A percentile compares a stretch with the other conserved stretches of the same genome.
These are phyloP conservation scores for Colletotrichum sp. DNA, from an alignment of 2,329 filamentous ascomycete genomes.

Conservation along the genomic window DNA sequence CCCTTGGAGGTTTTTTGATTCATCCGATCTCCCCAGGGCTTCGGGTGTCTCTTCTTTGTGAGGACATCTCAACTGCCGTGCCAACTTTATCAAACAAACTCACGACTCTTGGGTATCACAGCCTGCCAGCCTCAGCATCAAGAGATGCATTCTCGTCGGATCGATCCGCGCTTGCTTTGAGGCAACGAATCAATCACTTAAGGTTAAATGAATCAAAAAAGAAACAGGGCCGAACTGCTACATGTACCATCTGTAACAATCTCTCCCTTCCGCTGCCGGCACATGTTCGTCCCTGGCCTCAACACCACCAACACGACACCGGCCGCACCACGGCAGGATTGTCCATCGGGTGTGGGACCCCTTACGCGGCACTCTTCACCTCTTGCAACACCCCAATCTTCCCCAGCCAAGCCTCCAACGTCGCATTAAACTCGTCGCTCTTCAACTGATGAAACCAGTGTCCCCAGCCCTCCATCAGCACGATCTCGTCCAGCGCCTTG, in stretches of 20 bases:
- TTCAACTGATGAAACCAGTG: slow-evolving; percentile 16
- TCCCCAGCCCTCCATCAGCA: background rate
- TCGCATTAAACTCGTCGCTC: background rate
- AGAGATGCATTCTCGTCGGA: background rate
- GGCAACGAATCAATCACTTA: background rate
- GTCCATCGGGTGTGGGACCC: background rate
- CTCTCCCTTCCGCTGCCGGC: background rate
- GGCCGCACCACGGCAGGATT: background rate
- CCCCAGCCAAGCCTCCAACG: background rate
- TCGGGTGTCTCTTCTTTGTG: background rate
- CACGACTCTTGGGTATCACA: background rate
- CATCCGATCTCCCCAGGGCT: background rate
- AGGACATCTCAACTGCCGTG: background rate
- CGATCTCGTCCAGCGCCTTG: slow-evolving; percentile 4
- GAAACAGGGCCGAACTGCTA: background rate
- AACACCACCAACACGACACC: background rate
- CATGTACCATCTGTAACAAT: background rate
- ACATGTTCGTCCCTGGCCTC: background rate
- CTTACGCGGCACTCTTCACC: background rate
- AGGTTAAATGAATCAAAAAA: background rate
- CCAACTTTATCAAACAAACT: background rate
- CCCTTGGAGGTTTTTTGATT: rapidly evolving
- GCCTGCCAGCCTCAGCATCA: background rate
- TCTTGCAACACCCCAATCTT: background rate
- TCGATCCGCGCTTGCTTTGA: background rate